Evolutionary conservation across 352 stramenopile species (phyloP), one percentile per base, ranked within the genome.

Genomic region (Globisporangium rhizosaccharum): DNA sequence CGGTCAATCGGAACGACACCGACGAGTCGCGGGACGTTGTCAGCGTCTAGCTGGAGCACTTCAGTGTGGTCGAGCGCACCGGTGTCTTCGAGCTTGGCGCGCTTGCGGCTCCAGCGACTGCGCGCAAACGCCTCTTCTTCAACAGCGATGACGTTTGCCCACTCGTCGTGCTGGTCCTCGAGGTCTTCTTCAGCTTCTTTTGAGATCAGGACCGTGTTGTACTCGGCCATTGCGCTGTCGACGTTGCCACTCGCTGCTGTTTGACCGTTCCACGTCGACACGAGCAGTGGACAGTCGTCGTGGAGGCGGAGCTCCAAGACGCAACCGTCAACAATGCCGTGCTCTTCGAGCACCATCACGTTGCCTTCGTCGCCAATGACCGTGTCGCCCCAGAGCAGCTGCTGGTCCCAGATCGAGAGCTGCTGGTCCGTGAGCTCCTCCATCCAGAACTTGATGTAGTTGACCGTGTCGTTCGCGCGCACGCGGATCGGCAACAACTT

Each of bases 391-490:
- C 82, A 92, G 28, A 79, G 85, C 18, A 92, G 72, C 47, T 92
- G 82, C 56, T 92, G 82, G 42, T 92, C 82, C 79, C 79, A 92
- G 46, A 89, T 80, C 8, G 82, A 90, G 28, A 92, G 64, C 37
- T 90, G 82, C 57, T 92, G 79, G 37, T 89, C 82, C 15, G 80
- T 86, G 4, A 92, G 59, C 49, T 88, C 82, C 66, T 92, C 82
- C 72, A 92, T 87, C 74, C 76, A 90, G 53, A 87, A 75, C 53
- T 92, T 92, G 49, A 92, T 88, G 55, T 86, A 89, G 67, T 90
- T 92, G 39, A 92, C 68, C 2, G 80, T 90, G 51, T 90, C 68
- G 18, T 78, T 69, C 14, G 82, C 72, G 28, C 76, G 74, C 1
- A 92, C 79, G 26, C 73, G 74, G 28, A 92, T 79, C 56, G 79